A percentile compares a stretch with the other conserved stretches of the same genome.
phyloP scores from a whole-genome alignment of 129 eudicot species.

The Lactuca sativa region DNA sequence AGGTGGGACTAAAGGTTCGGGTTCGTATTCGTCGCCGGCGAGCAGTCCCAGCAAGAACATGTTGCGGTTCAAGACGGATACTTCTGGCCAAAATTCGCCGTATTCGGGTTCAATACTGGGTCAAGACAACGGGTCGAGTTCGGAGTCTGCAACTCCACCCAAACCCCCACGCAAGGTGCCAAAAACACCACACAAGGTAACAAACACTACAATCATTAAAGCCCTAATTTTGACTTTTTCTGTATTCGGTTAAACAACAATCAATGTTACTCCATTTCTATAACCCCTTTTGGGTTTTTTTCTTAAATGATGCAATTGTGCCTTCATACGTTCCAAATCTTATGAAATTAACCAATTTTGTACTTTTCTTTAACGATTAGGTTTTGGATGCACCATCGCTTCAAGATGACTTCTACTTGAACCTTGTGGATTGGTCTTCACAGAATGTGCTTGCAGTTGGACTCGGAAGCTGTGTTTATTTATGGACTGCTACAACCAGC shows the following conservation, averaged over 20 bases:
- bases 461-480: constrained; percentile 88
- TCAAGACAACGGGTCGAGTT: constrained; percentile 51
- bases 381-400: constrained; percentile 98
- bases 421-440: constrained; percentile 98
- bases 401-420: constrained; percentile 97
- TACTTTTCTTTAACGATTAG: constrained; percentile 28
- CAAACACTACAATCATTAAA: background rate
- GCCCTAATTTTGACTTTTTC: constrained; percentile 11
- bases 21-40: constrained; percentile 41
- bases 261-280: background rate
- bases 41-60: constrained; percentile 73
- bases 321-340: background rate
- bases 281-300: background rate
- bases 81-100: constrained; percentile 65
- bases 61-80: constrained; percentile 87
- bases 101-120: constrained; percentile 78
- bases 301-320: constrained; percentile 1
- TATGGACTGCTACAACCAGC: constrained; percentile 97
- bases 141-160: constrained; percentile 67
- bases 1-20: constrained; percentile 56
- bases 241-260: background rate
- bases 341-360: background rate
- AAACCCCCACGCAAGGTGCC: constrained; percentile 94
- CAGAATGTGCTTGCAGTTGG: constrained; percentile 99
- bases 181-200: constrained; percentile 97